Evolutionary conservation across 2,329 filamentous ascomycete genomes (phyloP).

Genomic region (Scopulariopsis brevicaulis): DNA sequence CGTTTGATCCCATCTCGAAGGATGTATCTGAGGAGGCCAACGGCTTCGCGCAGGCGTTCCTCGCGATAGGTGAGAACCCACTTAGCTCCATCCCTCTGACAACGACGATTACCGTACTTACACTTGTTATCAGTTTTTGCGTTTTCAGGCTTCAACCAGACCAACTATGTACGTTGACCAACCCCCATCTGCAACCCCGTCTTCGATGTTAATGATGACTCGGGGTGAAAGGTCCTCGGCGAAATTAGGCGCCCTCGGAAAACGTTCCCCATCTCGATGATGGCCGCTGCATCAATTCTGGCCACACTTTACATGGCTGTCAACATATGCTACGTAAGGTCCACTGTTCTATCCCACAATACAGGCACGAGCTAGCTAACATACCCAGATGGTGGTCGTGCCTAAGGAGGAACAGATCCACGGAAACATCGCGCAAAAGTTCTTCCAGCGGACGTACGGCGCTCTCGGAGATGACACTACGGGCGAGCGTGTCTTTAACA

Average conservation of each 20-base stretch:
- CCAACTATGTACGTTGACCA: constrained; percentile 16
- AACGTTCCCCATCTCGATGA: constrained; percentile 20
- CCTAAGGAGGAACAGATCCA: constrained; percentile 12
- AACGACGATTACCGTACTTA: background rate
- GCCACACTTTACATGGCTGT: constrained; percentile 22
- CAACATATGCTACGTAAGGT: constrained; percentile 23
- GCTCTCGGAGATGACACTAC: constrained; percentile 11
- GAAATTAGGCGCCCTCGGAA: constrained; percentile 18
- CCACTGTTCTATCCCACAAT: background rate
- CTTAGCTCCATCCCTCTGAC: background rate
- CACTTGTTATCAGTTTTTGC: constrained; percentile 17
- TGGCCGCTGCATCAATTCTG: constrained; percentile 16
- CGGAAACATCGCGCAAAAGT: constrained; percentile 16
- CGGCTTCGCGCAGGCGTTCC: constrained; percentile 24
- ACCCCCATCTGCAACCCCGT: background rate
- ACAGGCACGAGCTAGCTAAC: constrained; percentile 15
- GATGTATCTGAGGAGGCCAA: constrained; percentile 14
- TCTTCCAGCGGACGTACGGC: constrained; percentile 12
- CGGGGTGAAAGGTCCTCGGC: constrained; percentile 13
- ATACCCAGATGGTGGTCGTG: constrained; percentile 27
- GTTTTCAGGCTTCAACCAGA: constrained; percentile 23
- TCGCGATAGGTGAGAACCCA: constrained; percentile 19
- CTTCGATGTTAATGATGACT: background rate
- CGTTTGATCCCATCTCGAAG: background rate
- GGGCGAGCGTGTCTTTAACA: constrained; percentile 26